phyloP scores from a whole-genome alignment of 2,329 filamentous ascomycete species.

The Colletotrichum liriopes region DNA sequence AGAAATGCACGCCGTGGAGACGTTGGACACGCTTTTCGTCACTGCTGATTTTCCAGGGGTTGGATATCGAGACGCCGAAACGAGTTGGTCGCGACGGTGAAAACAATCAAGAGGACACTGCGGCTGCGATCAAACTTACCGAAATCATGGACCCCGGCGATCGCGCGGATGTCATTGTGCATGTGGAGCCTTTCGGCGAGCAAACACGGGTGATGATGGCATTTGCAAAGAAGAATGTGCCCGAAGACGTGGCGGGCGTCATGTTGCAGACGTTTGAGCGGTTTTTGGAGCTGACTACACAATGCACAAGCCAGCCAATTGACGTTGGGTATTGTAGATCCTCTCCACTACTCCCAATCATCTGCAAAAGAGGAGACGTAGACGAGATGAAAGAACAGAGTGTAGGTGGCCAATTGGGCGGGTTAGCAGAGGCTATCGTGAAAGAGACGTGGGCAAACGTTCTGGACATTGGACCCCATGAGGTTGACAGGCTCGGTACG shows the following conservation, averaged over 20 bases:
- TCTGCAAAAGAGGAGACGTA: background rate
- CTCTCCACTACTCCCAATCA: background rate
- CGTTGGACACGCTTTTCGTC: constrained; percentile 24
- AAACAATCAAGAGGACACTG: background rate
- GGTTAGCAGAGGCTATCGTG: background rate
- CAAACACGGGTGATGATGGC: constrained; percentile 29
- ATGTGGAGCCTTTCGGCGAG: constrained; percentile 22
- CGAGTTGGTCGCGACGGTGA: background rate
- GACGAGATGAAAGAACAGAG: background rate
- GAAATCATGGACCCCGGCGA: constrained; percentile 28
- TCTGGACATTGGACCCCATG: background rate
- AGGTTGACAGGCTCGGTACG: background rate
- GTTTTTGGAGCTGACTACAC: constrained; percentile 5
- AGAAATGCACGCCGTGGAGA: constrained; percentile 61
- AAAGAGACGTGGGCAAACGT: constrained; percentile 6
- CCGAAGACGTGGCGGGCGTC: background rate
- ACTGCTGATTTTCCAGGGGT: constrained; percentile 20
- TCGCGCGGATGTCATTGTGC: constrained; percentile 26
- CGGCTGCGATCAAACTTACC: background rate
- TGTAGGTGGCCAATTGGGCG: too few species aligned
- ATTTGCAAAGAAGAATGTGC: background rate
- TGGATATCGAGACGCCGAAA: constrained; percentile 20
- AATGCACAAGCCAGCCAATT: background rate
- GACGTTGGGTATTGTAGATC: background rate
- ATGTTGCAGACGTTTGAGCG: constrained; percentile 13